Base-by-base conservation (phyloP, 129 eudicot genomes). In the Kitagawia praeruptora region DNA sequence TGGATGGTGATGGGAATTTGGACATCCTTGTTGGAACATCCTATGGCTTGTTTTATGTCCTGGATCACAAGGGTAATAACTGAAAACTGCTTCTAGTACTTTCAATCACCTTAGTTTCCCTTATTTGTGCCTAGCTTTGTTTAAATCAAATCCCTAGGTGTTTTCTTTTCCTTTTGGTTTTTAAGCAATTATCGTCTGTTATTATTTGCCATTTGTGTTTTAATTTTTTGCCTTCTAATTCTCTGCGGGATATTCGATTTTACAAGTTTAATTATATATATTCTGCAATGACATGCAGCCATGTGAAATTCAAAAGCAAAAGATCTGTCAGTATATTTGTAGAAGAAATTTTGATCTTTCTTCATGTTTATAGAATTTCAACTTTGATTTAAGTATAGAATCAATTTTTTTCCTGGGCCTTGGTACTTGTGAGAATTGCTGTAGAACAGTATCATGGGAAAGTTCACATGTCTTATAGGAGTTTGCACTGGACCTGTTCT, bases 11-110 rank as follows among this genome's bases (percentile, higher is more conserved):
- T 88, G 99, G 99, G 75, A 82, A 90, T 45, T 70, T 96, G 84
- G 99, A 96, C 87, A 96, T 96, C 75, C 90, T 96, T 45, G 93
- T 96, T 70, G 99, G 99, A 77, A 96, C 99, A 81, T 96, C 99
- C 76, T 96, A n/a, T 85, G 99, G 99, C 82, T 75, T 86, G 87
- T 89, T 96, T 77, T 92, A 96, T 83, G 92, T 91, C 70, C 83
- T 96, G 71, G 98, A 96, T 85, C 99, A 96, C 84, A 91, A 88
- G 75, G 99, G 99, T 96, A 80, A 84, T 81, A 46, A 51, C 58
- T 27, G 61, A 49, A 69, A 31, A 25, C 47, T n/a, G 44, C 78
- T 75, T 39, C 10, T 80, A 19, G 3, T 34, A 12, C 72, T 31
- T 46, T 31, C 14, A 15, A 4, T 48, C 34, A 3, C 16, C 37